phyloP scores from a whole-genome alignment of 2,329 filamentous ascomycete species.

The Graphilbum sp. region DNA sequence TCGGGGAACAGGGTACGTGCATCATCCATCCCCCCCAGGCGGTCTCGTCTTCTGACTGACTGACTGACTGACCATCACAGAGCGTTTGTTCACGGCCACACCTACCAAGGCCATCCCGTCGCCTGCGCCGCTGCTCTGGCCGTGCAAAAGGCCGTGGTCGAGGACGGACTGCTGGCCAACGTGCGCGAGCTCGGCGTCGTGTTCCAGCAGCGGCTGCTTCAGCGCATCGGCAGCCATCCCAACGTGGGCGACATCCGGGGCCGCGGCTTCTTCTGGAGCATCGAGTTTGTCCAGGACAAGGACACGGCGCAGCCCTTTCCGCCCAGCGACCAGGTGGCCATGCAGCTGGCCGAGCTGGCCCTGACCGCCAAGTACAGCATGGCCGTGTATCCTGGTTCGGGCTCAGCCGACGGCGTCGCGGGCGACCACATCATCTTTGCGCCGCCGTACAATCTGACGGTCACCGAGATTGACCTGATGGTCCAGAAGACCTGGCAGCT shows the following conservation, averaged over 20 bases:
- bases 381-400: conserved; percentile 45
- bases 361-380: conserved; percentile 18
- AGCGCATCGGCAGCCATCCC: conserved; percentile 16
- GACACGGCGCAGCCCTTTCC: conserved; percentile 17
- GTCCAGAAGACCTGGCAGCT: conserved; percentile 33
- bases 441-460: conserved; percentile 49
- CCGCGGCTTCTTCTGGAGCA: conserved; percentile 26
- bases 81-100: conserved; percentile 42
- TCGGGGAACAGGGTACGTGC: conserved; percentile 19
- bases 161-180: conserved; percentile 19
- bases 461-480: conserved; percentile 37
- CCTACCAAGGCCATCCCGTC: conserved; percentile 28
- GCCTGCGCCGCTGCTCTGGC: conserved; percentile 22
- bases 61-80: too few relatives aligned
- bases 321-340: conserved; percentile 14
- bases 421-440: conserved; percentile 58
- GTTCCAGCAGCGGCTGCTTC: conserved; percentile 15
- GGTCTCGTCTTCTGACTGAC: background rate
- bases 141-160: conserved; percentile 22
- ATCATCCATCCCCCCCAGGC: background rate
- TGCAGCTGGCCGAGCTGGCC: conserved; percentile 17
- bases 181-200: conserved; percentile 16
- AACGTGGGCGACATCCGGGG: conserved; percentile 27
- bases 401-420: conserved; percentile 38
- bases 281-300: conserved; percentile 24